These are phyloP conservation scores for Talaromyces sp. DNA, from an alignment of 2,329 filamentous ascomycete genomes.

Conservation along the genomic window DNA sequence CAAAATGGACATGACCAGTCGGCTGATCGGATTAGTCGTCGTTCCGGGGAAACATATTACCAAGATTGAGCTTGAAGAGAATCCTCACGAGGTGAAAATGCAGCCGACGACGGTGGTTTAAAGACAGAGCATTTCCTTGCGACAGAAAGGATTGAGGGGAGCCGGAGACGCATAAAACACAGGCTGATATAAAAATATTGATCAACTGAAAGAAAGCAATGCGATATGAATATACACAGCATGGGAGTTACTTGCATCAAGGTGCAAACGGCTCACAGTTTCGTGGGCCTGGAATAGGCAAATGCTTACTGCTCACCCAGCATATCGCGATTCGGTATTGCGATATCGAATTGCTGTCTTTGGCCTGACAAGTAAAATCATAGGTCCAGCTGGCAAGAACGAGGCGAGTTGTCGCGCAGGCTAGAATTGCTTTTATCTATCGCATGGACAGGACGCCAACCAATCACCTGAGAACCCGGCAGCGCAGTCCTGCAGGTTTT, in stretches of 20 bases:
- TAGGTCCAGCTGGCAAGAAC: not conserved
- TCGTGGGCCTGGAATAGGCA: not conserved
- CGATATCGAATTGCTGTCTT: not conserved
- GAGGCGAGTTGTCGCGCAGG: not conserved
- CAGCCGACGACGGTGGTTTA: not conserved
- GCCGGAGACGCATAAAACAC: not conserved
- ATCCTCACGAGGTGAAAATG: conserved; percentile 11
- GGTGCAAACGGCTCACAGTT: not conserved
- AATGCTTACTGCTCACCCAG: not conserved
- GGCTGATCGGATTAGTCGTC: conserved; percentile 84
- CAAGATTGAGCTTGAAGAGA: conserved; percentile 81
- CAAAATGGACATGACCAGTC: conserved; percentile 68
- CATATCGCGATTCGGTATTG: not conserved
- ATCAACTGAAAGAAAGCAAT: not conserved
- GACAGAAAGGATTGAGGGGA: not conserved
- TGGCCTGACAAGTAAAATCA: not conserved
- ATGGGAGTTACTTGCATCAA: not conserved
- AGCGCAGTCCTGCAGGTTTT: not conserved
- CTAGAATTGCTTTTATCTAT: not conserved
- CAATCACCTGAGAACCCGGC: not conserved
- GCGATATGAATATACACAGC: not conserved
- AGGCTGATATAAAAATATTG: not conserved
- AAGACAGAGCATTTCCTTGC: not conserved
- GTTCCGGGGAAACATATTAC: conserved; percentile 80
- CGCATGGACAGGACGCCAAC: not conserved